Evolutionary conservation across 2,329 filamentous ascomycete genomes (phyloP), one percentile per base, ranked within the genome.

Genomic region (Clarireedia homoeocarpa): DNA sequence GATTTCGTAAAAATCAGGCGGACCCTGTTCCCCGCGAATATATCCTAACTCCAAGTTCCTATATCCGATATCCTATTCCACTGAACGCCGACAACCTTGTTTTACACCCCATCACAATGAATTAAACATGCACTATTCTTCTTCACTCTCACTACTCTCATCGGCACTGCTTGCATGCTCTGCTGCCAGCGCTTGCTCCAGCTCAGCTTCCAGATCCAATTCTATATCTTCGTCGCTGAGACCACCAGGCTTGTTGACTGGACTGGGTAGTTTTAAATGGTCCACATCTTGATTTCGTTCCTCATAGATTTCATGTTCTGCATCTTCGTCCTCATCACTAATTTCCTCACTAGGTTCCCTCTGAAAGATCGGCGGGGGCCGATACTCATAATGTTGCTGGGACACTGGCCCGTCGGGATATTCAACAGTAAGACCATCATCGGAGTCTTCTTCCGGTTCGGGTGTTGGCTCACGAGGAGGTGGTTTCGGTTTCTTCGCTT

Each of bases 371-470:
- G 63, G 61, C 45, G 63, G 58, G 55, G 66, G 55, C 17, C 62
- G 59, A 40, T 64, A 63, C 30, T 62, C 56, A 48, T 62, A 62
- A 53, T 55, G 59, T 17, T 34, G 44, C 17, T 60, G 60, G 23
- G 70, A 67, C 2, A 71, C 69, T 23, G 74, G 75, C 34, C 74
- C 78, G 47, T 76, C 80, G 0, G 82, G 82, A 61, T 82, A 83
- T 67, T 85, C 83, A 55, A 85, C 74, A 26, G 78, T 76, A 36
- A 84, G 72, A 26, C 77, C 77, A 48, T 78, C 77, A 51, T 82
- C 81, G 24, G 79, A 81, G 45, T 82, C 79, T 12, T 67, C 62
- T 59, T 67, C 63, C 63, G 65, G 49, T 61, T 70, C 64, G 1
- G 63, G 67, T 3, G 58, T 69, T 36, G 66, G 67, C 53, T 67